Evolutionary conservation across 257 asterid genomes (phyloP), one percentile per base, ranked within the genome.

Genomic region (Jacaranda copaia): DNA sequence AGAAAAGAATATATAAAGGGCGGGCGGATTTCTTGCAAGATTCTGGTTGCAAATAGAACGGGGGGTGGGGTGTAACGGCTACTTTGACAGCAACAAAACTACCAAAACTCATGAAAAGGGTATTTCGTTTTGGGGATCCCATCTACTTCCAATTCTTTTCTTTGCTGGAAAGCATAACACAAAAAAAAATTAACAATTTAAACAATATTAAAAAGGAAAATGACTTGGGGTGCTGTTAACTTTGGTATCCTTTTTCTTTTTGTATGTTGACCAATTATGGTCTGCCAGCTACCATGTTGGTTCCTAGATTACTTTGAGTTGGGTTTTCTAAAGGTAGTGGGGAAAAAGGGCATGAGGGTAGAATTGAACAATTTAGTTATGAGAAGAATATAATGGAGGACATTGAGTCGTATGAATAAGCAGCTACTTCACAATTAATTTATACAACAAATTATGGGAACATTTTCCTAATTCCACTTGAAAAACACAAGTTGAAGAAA

Each of bases 31-130:
- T 82, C 76, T 71, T 81, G 87, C 13, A 61, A 40, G 75, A 58
- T 52, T 73, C 77, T 77, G 76, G 58, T 6, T 51, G 74, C 16
- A 51, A 69, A 32, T 36, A 39, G 14, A 48, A 5, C 40, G 57
- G 4, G 14, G 73, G 72, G 79, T 76, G 79, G 32, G 81, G 87
- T 80, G 88, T 72, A 92, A 92, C 97, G 97, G 97, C 89, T 89
- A 84, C 83, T 87, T 87, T 88, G 96, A 87, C 79, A 42, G 68
- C 45, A 35, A 53, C 53, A 51, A 81, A 73, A 78, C 76, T 56
- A 71, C 76, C 88, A 48, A 76, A 25, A 73, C 65, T 65, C 45
- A 20, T 73, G 81, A 51, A 76, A 81, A 58, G 56, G 45, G 63
- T 48, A 38, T 42, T 40, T 7, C 2, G 2, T 25, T 42, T 72